phyloP scores from a whole-genome alignment of 805 yeast species.

The Ogataea trehalophila region DNA sequence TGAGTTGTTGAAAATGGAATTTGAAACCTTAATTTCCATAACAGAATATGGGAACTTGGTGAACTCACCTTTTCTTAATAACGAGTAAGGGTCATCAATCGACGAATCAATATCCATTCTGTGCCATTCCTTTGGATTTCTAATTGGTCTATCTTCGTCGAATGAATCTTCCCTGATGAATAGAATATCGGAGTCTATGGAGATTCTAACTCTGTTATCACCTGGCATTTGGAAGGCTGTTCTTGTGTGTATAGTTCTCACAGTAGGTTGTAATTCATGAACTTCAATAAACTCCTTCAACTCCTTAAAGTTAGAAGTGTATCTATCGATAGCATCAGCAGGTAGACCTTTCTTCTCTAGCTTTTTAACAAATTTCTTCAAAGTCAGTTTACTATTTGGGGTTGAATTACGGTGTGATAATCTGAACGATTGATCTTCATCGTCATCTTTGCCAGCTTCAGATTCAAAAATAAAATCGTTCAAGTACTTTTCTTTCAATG shows the following conservation, averaged over 20 bases:
- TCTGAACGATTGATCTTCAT: slow-evolving; percentile 33
- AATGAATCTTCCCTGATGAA: slow-evolving; percentile 90
- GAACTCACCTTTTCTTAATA: slow-evolving; percentile 81
- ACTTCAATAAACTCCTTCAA: slow-evolving; percentile 60
- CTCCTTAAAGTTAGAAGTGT: slow-evolving; percentile 50
- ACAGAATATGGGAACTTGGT: slow-evolving; percentile 80
- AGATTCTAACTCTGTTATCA: slow-evolving; percentile 85
- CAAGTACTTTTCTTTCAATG: slow-evolving; percentile 76
- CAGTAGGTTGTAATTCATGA: slow-evolving; percentile 72
- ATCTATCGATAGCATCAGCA: slow-evolving; percentile 45
- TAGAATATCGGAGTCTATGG: slow-evolving; percentile 82
- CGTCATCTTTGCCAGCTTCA: slow-evolving; percentile 6
- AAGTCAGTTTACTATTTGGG: slow-evolving; percentile 18
- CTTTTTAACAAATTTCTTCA: slow-evolving; percentile 52
- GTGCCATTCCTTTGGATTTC: slow-evolving; percentile 90
- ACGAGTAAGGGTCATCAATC: slow-evolving; percentile 60
- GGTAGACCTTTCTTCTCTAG: slow-evolving; percentile 59
- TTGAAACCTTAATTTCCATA: slow-evolving; percentile 69
- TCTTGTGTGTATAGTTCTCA: slow-evolving; percentile 83
- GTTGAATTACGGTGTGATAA: slow-evolving; percentile 6
- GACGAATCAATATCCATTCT: slow-evolving; percentile 83
- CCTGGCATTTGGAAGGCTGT: slow-evolving; percentile 98
- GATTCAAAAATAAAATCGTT: slow-evolving; percentile 53
- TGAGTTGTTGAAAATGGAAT: slow-evolving; percentile 44
- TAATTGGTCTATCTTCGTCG: slow-evolving; percentile 78